Percentiles rank a stretch among this genome's conserved stretches.
phyloP scores from a whole-genome alignment of 2,329 filamentous ascomycete species.

The Paracoccidioides lutzii region DNA sequence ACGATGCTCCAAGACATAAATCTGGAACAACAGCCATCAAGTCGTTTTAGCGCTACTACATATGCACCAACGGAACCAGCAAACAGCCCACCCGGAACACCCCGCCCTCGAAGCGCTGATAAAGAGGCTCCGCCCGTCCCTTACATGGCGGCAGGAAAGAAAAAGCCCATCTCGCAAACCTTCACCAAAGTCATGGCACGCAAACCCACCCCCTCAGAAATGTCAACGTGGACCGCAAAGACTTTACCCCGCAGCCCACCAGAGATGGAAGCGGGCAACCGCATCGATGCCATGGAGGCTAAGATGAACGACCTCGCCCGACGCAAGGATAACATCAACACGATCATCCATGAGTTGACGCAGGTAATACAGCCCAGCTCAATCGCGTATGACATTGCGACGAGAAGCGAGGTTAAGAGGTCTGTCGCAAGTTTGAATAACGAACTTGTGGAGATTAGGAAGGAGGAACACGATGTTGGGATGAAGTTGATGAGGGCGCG shows the following conservation, averaged over 20 bases:
- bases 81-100: conserved; percentile 28
- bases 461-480: conserved; percentile 67
- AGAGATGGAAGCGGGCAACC: conserved; percentile 48
- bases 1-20: conserved; percentile 23
- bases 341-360: conserved; percentile 62
- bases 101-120: conserved; percentile 27
- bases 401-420: conserved; percentile 41
- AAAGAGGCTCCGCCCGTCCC: conserved; percentile 24
- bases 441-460: conserved; percentile 59
- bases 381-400: conserved; percentile 53
- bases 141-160: conserved; percentile 23
- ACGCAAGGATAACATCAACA: conserved; percentile 57
- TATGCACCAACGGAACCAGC: conserved; percentile 42
- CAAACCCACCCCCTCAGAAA: conserved; percentile 32
- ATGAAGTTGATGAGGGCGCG: conserved; percentile 61
- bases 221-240: conserved; percentile 31
- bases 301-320: conserved; percentile 52
- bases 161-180: conserved; percentile 16
- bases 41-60: conserved; percentile 53
- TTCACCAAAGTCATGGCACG: conserved; percentile 24
- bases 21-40: conserved; percentile 41
- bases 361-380: conserved; percentile 61
- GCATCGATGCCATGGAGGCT: conserved; percentile 54
- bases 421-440: conserved; percentile 54
- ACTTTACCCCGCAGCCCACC: conserved; percentile 49